These are phyloP conservation scores for Cutaneotrichosporon sp. DNA, from an alignment of 1,284 basidiomycete species.

Conservation along the genomic window DNA sequence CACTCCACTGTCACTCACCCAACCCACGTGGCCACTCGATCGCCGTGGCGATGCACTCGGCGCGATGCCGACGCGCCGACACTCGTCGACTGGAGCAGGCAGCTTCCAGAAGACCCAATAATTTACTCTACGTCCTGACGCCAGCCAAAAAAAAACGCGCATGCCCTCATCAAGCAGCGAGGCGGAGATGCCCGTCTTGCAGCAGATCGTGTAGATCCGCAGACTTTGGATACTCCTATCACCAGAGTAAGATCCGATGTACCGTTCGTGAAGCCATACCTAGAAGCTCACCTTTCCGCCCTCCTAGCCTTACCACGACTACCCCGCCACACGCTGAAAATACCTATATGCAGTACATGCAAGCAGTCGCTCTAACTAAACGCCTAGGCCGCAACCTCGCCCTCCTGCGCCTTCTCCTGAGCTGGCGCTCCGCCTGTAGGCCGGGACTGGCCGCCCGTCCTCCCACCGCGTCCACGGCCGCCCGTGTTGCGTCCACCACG, in stretches of 20 bases:
- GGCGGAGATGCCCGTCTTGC: background rate
- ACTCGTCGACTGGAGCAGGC: too few species aligned
- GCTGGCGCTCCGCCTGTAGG: constrained; percentile 8
- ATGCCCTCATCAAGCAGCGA: background rate
- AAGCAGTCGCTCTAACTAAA: constrained; percentile 3
- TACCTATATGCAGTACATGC: constrained; percentile 22
- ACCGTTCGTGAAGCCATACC: too few species aligned
- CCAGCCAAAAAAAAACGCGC: background rate
- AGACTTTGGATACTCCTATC: background rate
- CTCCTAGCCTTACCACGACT: too few species aligned
- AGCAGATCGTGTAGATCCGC: background rate
- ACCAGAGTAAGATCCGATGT: too few species aligned
- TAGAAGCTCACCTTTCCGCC: too few species aligned
- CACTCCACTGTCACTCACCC: background rate
- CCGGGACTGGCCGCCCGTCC: constrained; percentile 18
- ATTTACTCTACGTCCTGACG: too few species aligned
- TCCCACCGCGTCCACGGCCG: constrained; percentile 30
- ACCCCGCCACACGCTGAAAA: too few species aligned
- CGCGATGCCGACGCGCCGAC: background rate
- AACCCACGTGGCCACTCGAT: background rate
- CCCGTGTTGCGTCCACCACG: constrained; percentile 30
- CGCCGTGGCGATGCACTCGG: background rate
- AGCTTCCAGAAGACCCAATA: background rate
- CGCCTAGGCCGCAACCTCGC: constrained; percentile 16
- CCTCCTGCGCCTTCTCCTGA: constrained; percentile 14